These are phyloP conservation scores for Lasiosphaeria miniovina DNA, from an alignment of 495 filamentous ascomycete species.

Conservation along the genomic window DNA sequence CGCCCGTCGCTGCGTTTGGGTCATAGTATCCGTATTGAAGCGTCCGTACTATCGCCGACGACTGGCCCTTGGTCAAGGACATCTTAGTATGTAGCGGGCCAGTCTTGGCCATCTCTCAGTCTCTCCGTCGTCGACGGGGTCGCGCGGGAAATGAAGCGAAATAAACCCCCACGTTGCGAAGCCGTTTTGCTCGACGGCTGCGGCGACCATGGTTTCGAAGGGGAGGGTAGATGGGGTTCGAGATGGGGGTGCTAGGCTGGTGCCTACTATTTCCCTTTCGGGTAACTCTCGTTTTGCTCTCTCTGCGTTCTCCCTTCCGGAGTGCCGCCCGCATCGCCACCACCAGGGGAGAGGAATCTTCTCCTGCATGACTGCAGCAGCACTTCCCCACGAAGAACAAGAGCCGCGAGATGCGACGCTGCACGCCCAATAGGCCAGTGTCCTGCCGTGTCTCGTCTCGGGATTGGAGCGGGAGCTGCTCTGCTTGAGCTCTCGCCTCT, in stretches of 20 bases:
- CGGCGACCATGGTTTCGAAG: not conserved
- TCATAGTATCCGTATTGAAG: too few relatives aligned
- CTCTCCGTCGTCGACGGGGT: not conserved
- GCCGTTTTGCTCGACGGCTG: not conserved
- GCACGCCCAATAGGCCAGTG: not conserved
- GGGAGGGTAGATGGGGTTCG: not conserved
- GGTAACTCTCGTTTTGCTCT: too few relatives aligned
- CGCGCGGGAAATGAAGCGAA: not conserved
- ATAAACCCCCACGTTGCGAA: not conserved
- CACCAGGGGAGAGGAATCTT: not conserved
- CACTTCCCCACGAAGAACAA: not conserved
- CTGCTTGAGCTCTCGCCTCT: too few relatives aligned
- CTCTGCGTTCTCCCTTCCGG: too few relatives aligned
- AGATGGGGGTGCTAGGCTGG: too few relatives aligned
- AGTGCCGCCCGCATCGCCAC: not conserved
- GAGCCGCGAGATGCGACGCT: slow-evolving; percentile 9
- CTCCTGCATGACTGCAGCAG: slow-evolving; percentile 4
- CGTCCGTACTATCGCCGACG: too few relatives aligned
- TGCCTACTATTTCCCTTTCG: too few relatives aligned
- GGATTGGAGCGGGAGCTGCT: too few relatives aligned
- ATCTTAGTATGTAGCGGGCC: not conserved
- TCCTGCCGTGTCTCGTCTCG: too few relatives aligned
- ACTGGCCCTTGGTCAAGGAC: too few relatives aligned
- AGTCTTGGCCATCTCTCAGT: not conserved
- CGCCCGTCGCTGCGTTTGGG: too few relatives aligned